phyloP scores from a whole-genome alignment of 2,329 filamentous ascomycete species.

The Aureobasidium sp. region DNA sequence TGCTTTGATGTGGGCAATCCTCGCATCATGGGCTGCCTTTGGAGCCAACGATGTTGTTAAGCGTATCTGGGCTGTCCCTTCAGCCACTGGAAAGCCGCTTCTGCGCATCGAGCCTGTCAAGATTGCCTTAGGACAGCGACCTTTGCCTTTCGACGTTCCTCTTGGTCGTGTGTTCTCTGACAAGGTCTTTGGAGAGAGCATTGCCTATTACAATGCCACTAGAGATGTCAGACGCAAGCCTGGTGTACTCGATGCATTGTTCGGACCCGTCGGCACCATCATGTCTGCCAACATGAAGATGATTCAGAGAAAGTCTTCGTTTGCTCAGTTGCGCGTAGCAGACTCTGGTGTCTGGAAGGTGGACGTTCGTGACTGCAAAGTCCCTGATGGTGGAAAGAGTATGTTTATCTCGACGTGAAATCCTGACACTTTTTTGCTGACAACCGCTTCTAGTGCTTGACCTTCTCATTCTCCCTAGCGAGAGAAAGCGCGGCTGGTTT shows the following conservation, averaged over 20 bases:
- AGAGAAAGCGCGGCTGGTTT: not conserved
- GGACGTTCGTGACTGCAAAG: slow-evolving; percentile 2
- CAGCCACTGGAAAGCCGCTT: not conserved
- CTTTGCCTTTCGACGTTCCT: slow-evolving; percentile 1
- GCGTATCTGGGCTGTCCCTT: not conserved
- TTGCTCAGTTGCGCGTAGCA: not conserved
- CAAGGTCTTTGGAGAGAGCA: not conserved
- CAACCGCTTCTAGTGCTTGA: not conserved
- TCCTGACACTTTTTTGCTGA: not conserved
- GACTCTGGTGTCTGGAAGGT: not conserved
- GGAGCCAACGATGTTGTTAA: not conserved
- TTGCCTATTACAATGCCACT: not conserved
- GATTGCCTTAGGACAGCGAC: not conserved
- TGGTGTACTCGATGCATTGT: not conserved
- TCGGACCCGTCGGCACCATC: not conserved
- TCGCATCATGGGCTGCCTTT: not conserved
- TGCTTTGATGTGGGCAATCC: not conserved
- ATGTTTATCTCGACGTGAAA: not conserved
- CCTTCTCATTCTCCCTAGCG: not conserved
- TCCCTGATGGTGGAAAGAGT: not conserved
- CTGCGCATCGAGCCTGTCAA: slow-evolving; percentile 1
- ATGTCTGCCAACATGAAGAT: slow-evolving; percentile 2
- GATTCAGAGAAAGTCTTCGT: not conserved
- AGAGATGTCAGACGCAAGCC: not conserved
- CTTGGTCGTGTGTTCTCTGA: not conserved